A percentile compares a stretch with the other conserved stretches of the same genome.
phyloP scores from a whole-genome alignment of 192 early-diverging fungal species.

The Lobosporangium transversale region DNA sequence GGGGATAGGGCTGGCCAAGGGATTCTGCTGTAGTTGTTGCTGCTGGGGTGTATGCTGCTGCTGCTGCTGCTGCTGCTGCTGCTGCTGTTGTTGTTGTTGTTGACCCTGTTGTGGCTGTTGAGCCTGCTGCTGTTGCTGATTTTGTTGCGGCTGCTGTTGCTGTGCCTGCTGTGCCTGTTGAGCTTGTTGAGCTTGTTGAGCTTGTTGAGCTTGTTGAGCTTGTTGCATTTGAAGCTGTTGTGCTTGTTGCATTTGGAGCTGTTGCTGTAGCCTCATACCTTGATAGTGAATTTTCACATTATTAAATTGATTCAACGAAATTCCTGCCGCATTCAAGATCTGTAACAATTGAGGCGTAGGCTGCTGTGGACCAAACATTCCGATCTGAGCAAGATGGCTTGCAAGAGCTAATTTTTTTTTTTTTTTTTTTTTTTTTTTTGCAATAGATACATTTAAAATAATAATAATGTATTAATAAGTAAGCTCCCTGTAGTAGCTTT shows the following conservation, averaged over 20 bases:
- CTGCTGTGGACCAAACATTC: constrained; percentile 30
- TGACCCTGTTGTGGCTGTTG: constrained; percentile 15
- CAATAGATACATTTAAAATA: background rate
- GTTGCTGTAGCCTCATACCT: background rate
- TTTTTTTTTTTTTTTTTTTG: background rate
- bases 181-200: constrained; percentile 20
- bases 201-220: constrained; percentile 13
- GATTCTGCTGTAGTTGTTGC: constrained; percentile 29
- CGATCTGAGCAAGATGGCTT: constrained; percentile 19
- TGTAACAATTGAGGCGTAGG: constrained; percentile 24
- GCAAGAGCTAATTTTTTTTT: constrained; percentile 29
- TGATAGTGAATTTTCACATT: constrained; percentile 27
- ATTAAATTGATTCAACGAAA: constrained; percentile 22
- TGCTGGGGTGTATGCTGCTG: constrained; percentile 3
- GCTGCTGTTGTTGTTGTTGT: constrained; percentile 3
- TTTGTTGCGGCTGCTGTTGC: constrained; percentile 9
- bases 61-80: constrained; percentile 15
- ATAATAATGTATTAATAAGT: background rate
- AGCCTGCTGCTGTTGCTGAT: constrained; percentile 13
- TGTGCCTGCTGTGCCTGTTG: constrained; percentile 4
- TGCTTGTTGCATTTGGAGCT: constrained; percentile 7
- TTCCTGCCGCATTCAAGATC: constrained; percentile 5
- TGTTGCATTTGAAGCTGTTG: constrained; percentile 7
- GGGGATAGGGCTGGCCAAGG: constrained; percentile 29
- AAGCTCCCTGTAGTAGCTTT: too few relatives aligned